Percentiles rank a stretch among this genome's conserved stretches.
Evolutionary conservation across 2,329 filamentous ascomycete species (phyloP).

Genomic region (Trichoderma sp.): DNA sequence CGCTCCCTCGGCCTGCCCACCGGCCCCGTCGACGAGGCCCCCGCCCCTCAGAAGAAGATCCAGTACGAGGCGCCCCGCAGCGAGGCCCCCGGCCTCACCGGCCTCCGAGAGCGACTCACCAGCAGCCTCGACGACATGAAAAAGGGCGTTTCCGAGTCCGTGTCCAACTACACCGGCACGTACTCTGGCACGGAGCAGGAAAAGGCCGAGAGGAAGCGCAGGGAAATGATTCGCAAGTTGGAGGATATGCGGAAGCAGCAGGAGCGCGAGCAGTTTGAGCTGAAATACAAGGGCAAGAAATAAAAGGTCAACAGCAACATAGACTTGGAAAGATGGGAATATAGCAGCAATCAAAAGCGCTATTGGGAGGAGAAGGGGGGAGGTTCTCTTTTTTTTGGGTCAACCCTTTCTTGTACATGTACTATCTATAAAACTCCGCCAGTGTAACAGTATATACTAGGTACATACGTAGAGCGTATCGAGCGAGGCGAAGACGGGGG

Average conservation of each 20-base stretch:
- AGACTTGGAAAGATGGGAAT: neutral
- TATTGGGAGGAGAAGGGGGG: neutral
- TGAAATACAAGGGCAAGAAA: conserved; percentile 45
- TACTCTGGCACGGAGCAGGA: conserved; percentile 41
- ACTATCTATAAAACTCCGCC: neutral
- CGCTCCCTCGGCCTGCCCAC: conserved; percentile 45
- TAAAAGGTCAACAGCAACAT: conserved; percentile 20
- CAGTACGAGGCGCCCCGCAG: conserved; percentile 45
- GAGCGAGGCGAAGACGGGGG: neutral
- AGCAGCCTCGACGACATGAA: conserved; percentile 44
- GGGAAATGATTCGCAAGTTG: conserved; percentile 42
- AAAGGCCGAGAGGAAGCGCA: conserved; percentile 43
- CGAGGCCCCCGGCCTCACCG: conserved; percentile 1
- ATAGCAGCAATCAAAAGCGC: neutral
- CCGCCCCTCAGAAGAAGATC: conserved; percentile 26
- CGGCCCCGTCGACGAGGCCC: conserved; percentile 34
- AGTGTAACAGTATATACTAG: conserved; percentile 17
- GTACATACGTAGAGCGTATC: conserved; percentile 12
- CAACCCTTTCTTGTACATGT: conserved; percentile 13
- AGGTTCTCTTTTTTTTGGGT: conserved; percentile 10
- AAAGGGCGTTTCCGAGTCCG: conserved; percentile 43
- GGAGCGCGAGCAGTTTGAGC: conserved; percentile 46
- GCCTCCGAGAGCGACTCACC: conserved; percentile 38
- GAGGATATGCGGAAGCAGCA: conserved; percentile 44
- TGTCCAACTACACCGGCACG: conserved; percentile 43